A percentile compares a stretch with the other conserved stretches of the same genome.
phyloP scores from a whole-genome alignment of 805 yeast species.

The Metschnikowia lunata region DNA sequence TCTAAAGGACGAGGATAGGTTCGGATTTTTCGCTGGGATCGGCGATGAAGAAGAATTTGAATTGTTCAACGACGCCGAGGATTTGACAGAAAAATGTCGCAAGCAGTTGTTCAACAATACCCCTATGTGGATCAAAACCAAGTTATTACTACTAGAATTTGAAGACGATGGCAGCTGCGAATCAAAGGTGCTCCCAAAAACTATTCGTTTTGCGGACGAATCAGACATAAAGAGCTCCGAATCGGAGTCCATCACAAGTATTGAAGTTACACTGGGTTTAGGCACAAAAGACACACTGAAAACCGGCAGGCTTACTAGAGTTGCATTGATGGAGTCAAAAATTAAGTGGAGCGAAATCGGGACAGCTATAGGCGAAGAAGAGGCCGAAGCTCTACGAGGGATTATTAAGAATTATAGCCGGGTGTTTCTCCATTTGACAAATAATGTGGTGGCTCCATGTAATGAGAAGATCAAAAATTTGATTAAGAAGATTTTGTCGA shows the following conservation, averaged over 20 bases:
- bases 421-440: not conserved
- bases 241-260: not conserved
- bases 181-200: not conserved
- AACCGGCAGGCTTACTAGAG: not conserved
- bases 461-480: constrained; percentile 1
- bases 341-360: not conserved
- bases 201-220: not conserved
- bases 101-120: not conserved
- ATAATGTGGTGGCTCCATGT: not conserved
- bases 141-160: constrained; percentile 2
- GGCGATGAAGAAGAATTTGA: not conserved
- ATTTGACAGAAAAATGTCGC: not conserved
- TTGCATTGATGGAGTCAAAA: not conserved
- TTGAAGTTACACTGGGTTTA: not conserved
- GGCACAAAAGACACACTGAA: not conserved
- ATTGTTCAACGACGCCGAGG: not conserved
- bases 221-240: not conserved
- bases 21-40: not conserved
- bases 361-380: not conserved
- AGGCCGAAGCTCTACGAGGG: not conserved
- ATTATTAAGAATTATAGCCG: constrained; percentile 1
- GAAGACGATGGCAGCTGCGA: not conserved
- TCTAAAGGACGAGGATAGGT: not conserved
- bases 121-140: constrained; percentile 1
- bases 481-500: constrained; percentile 1